Evolutionary conservation across 2,329 filamentous ascomycete genomes (phyloP), one percentile per base, ranked within the genome.

Genomic region (Clarireedia hainanense): DNA sequence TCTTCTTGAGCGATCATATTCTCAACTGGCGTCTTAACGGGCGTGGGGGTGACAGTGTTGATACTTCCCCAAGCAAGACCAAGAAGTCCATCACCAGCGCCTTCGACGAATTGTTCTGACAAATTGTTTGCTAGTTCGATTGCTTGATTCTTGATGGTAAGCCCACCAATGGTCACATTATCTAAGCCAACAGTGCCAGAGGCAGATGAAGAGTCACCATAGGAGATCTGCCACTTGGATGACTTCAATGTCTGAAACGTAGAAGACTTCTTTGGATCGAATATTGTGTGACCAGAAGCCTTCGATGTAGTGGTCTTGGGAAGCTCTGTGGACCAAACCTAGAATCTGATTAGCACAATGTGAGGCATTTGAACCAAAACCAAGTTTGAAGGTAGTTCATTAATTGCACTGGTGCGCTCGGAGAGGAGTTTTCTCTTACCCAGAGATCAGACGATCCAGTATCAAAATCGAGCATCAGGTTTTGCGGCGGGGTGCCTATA

Each of bases 371-470:
- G 20, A 20, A 20, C 20, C 20, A 20, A 20, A 20, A 20, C 20
- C 2, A 20, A 20, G 2, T 27, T 10, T 48, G 15, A 34, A 46
- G 9, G 3, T 12, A 4, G 2, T 14, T 34, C 9, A 10, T 10
- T 10, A 14, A 34, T 14, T 5, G 2, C 7, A 5, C 5, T 34
- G 5, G 30, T 34, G 30, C 10, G 30, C 10, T 34, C 9, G 9
- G 12, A 4, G 23, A 30, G 27, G 27, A n/a, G 43, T 23, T 17
- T 42, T 5, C 50, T 60, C 74, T 62, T 72, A 83, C 80, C 85
- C 84, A 89, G 23, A 86, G 74, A 72, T 89, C 86, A 20, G 84
- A 77, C 10, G 83, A 86, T 20, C 85, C 85, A 40, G 85, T 88
- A 67, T 89, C 86, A 59, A 89, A 88, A 64, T 88, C 79, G 14